Base-by-base conservation (phyloP, 371 early-diverging fungal species). In the Spraguea lophii region DNA sequence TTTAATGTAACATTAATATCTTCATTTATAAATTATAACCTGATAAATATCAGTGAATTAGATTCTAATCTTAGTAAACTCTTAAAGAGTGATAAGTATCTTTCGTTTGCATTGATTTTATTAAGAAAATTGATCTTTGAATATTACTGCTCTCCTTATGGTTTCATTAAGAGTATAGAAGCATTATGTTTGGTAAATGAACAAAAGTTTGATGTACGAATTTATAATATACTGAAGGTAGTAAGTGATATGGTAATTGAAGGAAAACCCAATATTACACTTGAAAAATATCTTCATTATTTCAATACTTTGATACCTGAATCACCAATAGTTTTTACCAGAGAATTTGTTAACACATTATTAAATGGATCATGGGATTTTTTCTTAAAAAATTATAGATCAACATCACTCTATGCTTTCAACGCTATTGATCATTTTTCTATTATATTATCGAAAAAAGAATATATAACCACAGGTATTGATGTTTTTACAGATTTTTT, bases 161-260 rank as follows among this genome's bases (percentile, higher is more conserved):
- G 69, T 46, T 71, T 70, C 46, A 65, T 71, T 2, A 56, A 60
- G 45, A 66, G 63, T 1, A 63, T 71, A 32, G 72, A 71, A 46
- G 49, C 61, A 15, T 36, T 71, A 9, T 49, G 61, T 1, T 64
- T 65, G 40, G 3, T 37, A 10, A 37, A 37, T 37, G 37, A 37
- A 37, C 12, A 37, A 37, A n/a, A 16, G 4, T 37, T 10, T 15
- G 10, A 16, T 16, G 37, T 10, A n/a, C 12, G 17, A 3, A 15
- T 37, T 37, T 37, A 16, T 16, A 4, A 10, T 4, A 10, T 37
- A 10, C 15, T 37, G 15, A 10, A 37, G 16, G 16, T 3, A 10
- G 37, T 37, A 4, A 37, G 37, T 37, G 3, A 10, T n/a, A 3
- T 37, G 15, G 16, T 37, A 3, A 30, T 30, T 12, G 30, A 30